phyloP scores from a whole-genome alignment of 306 rosid genomes.

The Calophaca sinica region DNA sequence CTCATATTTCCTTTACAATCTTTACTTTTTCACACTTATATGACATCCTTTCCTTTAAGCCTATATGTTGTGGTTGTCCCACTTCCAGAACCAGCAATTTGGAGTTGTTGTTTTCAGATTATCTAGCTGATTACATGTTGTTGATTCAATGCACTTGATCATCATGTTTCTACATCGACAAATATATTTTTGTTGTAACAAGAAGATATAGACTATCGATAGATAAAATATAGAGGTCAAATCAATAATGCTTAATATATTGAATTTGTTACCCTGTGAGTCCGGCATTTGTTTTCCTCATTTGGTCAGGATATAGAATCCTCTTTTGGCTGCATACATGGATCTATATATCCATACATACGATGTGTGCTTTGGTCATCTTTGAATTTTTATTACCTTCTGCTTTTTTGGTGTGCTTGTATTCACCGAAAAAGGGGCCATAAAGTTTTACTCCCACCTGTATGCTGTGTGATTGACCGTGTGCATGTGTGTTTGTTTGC shows the following conservation, averaged over 20 bases:
- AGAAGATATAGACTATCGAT: background rate
- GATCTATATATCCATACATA: constrained; percentile 14
- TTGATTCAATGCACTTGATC: background rate
- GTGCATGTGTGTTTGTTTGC: constrained; percentile 86
- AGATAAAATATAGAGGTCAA: constrained; percentile 2
- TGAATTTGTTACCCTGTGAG: background rate
- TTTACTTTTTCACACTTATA: no score
- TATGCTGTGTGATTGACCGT: constrained; percentile 81
- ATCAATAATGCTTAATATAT: background rate
- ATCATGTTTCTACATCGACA: no score
- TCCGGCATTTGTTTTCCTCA: constrained; percentile 5
- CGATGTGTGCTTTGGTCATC: constrained; percentile 15
- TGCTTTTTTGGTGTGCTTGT: constrained; percentile 49
- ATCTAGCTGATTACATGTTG: background rate
- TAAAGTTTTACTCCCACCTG: constrained; percentile 52
- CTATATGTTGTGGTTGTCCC: background rate
- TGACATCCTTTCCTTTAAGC: background rate
- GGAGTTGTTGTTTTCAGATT: constrained; percentile 4
- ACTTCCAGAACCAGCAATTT: background rate
- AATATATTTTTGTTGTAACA: background rate
- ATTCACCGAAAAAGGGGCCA: constrained; percentile 45
- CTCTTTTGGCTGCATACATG: constrained; percentile 19
- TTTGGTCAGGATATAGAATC: background rate
- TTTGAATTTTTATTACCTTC: constrained; percentile 38
- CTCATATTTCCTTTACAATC: no score